phyloP scores from a whole-genome alignment of 139 green algal genomes.

The Coelastrella sp. region DNA sequence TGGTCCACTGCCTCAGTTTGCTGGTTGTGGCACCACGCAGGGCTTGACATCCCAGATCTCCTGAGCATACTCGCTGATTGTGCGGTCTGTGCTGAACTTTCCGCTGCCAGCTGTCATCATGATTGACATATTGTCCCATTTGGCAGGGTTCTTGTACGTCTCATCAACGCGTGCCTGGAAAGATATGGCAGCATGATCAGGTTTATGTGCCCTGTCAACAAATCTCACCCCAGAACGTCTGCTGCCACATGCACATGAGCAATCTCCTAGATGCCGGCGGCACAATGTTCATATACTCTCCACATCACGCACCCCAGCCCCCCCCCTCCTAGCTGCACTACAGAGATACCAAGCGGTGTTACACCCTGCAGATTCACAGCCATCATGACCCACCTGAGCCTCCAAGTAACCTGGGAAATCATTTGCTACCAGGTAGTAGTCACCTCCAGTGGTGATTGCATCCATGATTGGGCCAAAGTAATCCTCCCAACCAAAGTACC shows the following conservation, averaged over 20 bases:
- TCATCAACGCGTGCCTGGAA: constrained; percentile 74
- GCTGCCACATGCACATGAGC: no score
- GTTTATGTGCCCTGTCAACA: neutral
- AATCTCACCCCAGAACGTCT: neutral
- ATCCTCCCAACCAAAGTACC: constrained; percentile 95
- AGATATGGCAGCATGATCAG: neutral
- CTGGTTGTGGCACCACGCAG: constrained; percentile 55
- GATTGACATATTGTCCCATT: constrained; percentile 69
- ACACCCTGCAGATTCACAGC: no score
- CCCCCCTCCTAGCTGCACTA: no score
- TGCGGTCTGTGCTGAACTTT: constrained; percentile 91
- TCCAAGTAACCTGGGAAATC: constrained; percentile 96
- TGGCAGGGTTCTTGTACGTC: constrained; percentile 71
- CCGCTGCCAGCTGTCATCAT: constrained; percentile 61
- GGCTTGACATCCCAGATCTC: constrained; percentile 87
- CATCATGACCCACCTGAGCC: constrained; percentile 77
- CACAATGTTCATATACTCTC: no score
- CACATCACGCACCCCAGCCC: no score
- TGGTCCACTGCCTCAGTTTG: neutral
- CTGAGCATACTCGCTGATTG: constrained; percentile 87
- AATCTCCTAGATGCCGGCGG: no score
- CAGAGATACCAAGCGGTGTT: no score
- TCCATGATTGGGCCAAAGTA: constrained; percentile 94
- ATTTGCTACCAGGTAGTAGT: constrained; percentile 98
- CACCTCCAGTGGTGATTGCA: constrained; percentile 80